Percentiles rank a stretch among this genome's conserved stretches.
These are phyloP conservation scores for Viola pubescens DNA, from an alignment of 441 rosid species.

Conservation along the genomic window DNA sequence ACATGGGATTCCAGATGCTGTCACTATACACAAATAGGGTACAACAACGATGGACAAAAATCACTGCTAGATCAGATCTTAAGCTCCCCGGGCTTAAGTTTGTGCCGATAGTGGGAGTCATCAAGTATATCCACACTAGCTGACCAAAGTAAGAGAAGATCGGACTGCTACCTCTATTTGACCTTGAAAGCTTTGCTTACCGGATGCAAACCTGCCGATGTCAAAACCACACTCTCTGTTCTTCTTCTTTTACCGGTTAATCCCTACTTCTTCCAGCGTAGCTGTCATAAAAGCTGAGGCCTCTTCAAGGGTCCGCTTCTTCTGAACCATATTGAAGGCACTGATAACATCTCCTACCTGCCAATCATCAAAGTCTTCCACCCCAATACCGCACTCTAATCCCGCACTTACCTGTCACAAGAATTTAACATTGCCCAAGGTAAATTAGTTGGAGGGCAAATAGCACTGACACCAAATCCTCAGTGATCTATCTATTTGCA, in stretches of 20 bases:
- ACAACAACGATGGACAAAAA: background rate
- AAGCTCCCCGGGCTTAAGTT: background rate
- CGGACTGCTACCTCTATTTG: no score
- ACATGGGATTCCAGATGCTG: no score
- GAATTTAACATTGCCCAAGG: background rate
- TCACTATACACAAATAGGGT: background rate
- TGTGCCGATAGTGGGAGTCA: background rate
- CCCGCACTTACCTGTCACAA: constrained; percentile 66
- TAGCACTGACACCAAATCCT: no score
- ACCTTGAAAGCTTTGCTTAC: no score
- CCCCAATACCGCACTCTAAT: constrained; percentile 78
- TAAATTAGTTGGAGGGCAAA: background rate
- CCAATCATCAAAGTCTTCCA: constrained; percentile 63
- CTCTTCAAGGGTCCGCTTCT: constrained; percentile 87
- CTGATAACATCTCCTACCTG: constrained; percentile 72
- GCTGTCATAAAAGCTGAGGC: constrained; percentile 94
- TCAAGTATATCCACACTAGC: background rate
- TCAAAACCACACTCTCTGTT: no score
- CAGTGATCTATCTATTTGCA: no score
- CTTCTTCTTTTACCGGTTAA: no score
- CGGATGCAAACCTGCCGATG: no score
- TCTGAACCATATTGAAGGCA: constrained; percentile 63
- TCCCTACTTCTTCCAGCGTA: constrained; percentile 48
- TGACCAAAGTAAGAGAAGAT: background rate
- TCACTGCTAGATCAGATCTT: background rate